Evolutionary conservation across 2,329 filamentous ascomycete species (phyloP).

Genomic region (Epichloe amarillans): DNA sequence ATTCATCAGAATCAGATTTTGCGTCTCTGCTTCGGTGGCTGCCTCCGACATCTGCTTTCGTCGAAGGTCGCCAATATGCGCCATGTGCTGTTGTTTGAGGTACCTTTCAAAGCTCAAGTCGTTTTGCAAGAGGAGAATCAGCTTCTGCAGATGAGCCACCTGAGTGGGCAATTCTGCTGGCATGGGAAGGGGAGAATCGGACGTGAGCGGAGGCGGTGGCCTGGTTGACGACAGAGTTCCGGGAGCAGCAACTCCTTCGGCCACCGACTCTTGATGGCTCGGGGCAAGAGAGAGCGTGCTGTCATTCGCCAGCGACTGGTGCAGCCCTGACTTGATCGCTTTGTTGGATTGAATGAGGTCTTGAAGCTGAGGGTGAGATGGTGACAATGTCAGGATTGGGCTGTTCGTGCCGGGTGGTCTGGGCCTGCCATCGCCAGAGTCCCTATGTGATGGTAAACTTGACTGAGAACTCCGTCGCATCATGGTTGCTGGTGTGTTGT

Average conservation of each 20-base stretch:
- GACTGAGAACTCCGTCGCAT: slow-evolving; percentile 33
- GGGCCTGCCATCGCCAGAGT: slow-evolving; percentile 28
- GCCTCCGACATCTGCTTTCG: slow-evolving; percentile 63
- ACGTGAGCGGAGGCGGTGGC: slow-evolving; percentile 15
- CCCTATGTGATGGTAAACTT: slow-evolving; percentile 34
- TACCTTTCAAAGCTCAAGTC: slow-evolving; percentile 76
- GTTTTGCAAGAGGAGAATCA: slow-evolving; percentile 64
- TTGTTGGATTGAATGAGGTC: slow-evolving; percentile 49
- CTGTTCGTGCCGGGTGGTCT: slow-evolving; percentile 38
- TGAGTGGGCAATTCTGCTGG: slow-evolving; percentile 24
- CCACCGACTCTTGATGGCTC: slow-evolving; percentile 33
- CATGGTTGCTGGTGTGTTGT: slow-evolving; percentile 22
- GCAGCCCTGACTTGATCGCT: slow-evolving; percentile 39
- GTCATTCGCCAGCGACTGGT: slow-evolving; percentile 43
- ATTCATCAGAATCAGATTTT: slow-evolving; percentile 67
- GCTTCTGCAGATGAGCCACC: slow-evolving; percentile 49
- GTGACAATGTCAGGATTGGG: slow-evolving; percentile 40
- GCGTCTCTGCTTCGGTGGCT: slow-evolving; percentile 67
- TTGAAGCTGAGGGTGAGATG: slow-evolving; percentile 42
- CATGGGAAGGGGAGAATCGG: slow-evolving; percentile 17
- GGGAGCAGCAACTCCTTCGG: slow-evolving; percentile 21
- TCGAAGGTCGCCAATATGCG: slow-evolving; percentile 67
- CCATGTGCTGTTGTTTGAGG: slow-evolving; percentile 70
- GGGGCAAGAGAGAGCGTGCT: slow-evolving; percentile 41
- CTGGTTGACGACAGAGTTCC: slow-evolving; percentile 9